Percentiles rank a stretch among this genome's conserved stretches.
These are phyloP conservation scores for Taiozyma sp. DNA, from an alignment of 1,139 yeast species.

Conservation along the genomic window DNA sequence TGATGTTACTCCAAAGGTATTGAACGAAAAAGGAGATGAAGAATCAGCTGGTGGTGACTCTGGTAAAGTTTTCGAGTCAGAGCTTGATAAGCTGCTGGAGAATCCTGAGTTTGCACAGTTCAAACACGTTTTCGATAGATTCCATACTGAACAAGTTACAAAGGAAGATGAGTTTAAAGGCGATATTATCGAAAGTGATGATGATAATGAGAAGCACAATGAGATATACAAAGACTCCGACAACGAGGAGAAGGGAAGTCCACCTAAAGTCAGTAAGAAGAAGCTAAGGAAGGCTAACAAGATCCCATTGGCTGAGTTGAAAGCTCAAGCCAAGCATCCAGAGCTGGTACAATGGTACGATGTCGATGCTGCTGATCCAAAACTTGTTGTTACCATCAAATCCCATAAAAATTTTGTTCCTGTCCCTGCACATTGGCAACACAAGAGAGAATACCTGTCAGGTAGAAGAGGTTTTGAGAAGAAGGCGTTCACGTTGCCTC, in stretches of 20 bases:
- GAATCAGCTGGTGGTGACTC: not conserved
- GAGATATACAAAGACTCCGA: slow-evolving; percentile 17
- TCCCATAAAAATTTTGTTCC: slow-evolving; percentile 63
- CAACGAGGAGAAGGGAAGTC: slow-evolving; percentile 17
- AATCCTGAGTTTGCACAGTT: slow-evolving; percentile 40
- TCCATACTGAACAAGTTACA: slow-evolving; percentile 27
- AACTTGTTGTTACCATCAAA: slow-evolving; percentile 60
- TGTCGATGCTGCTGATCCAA: slow-evolving; percentile 80
- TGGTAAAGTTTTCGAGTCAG: slow-evolving; percentile 20
- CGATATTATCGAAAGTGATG: slow-evolving; percentile 31
- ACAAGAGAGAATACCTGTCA: slow-evolving; percentile 75
- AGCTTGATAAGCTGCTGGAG: slow-evolving; percentile 25
- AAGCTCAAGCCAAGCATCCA: slow-evolving; percentile 56
- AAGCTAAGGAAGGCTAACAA: slow-evolving; percentile 49
- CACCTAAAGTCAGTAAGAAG: slow-evolving; percentile 29
- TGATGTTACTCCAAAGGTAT: not conserved
- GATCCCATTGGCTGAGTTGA: slow-evolving; percentile 65
- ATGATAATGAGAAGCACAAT: slow-evolving; percentile 24
- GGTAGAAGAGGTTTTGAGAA: slow-evolving; percentile 68
- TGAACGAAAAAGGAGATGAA: not conserved
- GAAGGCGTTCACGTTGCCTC: slow-evolving; percentile 73
- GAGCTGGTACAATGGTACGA: slow-evolving; percentile 85
- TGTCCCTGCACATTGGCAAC: slow-evolving; percentile 84
- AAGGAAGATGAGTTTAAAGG: slow-evolving; percentile 23
- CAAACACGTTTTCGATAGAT: slow-evolving; percentile 38